phyloP scores from a whole-genome alignment of 495 filamentous ascomycete species.

The Penicillium canariense region DNA sequence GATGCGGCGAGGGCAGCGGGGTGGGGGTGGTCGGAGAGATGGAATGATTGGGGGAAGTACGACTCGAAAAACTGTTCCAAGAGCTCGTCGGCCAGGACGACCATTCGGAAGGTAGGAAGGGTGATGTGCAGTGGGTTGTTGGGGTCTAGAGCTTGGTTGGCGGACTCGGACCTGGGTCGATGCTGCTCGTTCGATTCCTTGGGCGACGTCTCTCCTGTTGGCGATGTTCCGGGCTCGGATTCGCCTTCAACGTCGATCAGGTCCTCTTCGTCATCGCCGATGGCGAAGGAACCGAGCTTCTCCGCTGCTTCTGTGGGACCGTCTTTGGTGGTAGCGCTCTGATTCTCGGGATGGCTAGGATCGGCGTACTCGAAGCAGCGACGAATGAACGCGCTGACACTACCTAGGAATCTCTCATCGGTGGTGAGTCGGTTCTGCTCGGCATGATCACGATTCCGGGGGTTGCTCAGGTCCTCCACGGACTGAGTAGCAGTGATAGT shows the following conservation, averaged over 20 bases:
- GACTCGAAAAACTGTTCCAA: constrained; percentile 95
- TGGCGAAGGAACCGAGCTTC: constrained; percentile 63
- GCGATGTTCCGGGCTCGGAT: constrained; percentile 24
- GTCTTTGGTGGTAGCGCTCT: constrained; percentile 30
- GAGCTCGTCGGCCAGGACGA: constrained; percentile 91
- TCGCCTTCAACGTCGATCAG: constrained; percentile 57
- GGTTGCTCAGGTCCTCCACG: constrained; percentile 33
- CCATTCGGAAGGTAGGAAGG: constrained; percentile 97
- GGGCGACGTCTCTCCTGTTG: constrained; percentile 13
- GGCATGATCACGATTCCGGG: constrained; percentile 23
- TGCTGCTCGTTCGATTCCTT: constrained; percentile 13
- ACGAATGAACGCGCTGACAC: constrained; percentile 91
- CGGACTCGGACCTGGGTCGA: constrained; percentile 42
- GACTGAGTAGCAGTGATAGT: constrained; percentile 53
- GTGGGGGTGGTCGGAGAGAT: constrained; percentile 51
- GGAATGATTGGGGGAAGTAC: constrained; percentile 70
- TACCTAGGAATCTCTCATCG: constrained; percentile 82
- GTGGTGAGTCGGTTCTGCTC: constrained; percentile 43
- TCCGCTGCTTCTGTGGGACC: constrained; percentile 35
- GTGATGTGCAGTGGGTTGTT: constrained; percentile 92
- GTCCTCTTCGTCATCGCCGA: constrained; percentile 80
- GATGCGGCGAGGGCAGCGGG: constrained; percentile 46
- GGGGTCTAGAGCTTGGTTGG: constrained; percentile 89
- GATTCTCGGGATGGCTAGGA: constrained; percentile 71
- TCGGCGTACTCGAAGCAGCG: constrained; percentile 98